A percentile compares a stretch with the other conserved stretches of the same genome.
Conservation (phyloP, 2,329 filamentous ascomycete genomes). For the Didymella keratinophila region DNA sequence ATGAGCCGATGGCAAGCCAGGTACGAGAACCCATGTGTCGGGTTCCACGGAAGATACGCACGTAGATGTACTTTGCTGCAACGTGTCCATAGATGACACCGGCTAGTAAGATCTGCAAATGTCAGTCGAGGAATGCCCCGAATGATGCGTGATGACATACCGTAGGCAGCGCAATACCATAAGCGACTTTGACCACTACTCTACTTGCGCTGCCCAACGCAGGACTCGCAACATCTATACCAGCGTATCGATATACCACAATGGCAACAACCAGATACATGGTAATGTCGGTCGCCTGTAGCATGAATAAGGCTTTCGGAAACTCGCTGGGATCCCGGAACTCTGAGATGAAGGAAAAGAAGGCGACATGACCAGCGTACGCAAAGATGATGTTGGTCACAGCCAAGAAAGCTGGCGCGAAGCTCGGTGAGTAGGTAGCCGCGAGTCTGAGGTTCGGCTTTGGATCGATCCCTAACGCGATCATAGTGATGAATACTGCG, state of each 20-base stretch:
- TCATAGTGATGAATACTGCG: conserved; percentile 71
- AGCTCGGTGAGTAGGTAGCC: conserved; percentile 26
- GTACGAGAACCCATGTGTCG: conserved; percentile 45
- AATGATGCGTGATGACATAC: conserved; percentile 10
- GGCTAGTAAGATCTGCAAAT: conserved; percentile 65
- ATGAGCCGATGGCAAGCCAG: conserved; percentile 53
- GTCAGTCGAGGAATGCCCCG: not conserved
- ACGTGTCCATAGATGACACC: conserved; percentile 72
- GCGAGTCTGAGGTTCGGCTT: conserved; percentile 37
- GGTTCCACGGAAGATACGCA: conserved; percentile 67
- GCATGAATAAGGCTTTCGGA: conserved; percentile 66
- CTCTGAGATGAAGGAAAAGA: conserved; percentile 72
- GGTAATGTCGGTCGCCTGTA: conserved; percentile 65
- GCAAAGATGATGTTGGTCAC: conserved; percentile 72
- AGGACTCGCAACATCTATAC: conserved; percentile 66
- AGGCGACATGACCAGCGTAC: conserved; percentile 71
- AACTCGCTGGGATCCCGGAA: conserved; percentile 67
- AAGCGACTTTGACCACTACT: conserved; percentile 69
- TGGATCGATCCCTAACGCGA: conserved; percentile 64
- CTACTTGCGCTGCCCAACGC: conserved; percentile 67
- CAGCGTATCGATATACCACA: conserved; percentile 72
- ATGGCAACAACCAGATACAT: conserved; percentile 72
- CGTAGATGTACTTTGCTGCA: conserved; percentile 70
- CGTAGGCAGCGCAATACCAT: conserved; percentile 72
- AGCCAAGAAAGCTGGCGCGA: conserved; percentile 30